Conservation (phyloP, 2,329 filamentous ascomycete genomes). For the Aspergillus caelatus region DNA sequence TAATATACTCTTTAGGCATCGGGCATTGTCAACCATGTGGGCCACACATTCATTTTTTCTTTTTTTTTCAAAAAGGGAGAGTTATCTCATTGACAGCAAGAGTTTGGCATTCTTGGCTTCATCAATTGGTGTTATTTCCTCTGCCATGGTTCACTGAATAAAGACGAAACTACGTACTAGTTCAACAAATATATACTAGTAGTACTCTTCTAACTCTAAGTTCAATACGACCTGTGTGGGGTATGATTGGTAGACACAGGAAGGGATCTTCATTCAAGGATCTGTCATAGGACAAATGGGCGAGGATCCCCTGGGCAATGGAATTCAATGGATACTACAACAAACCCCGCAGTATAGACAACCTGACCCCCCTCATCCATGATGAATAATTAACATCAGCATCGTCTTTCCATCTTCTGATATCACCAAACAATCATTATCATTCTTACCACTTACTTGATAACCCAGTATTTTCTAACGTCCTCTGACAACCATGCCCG, state of each 20-base stretch:
- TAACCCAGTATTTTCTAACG: background rate
- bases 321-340: background rate
- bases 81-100: background rate
- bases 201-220: background rate
- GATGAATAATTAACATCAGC: background rate
- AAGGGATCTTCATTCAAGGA: background rate
- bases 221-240: background rate
- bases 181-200: no score
- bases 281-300: background rate
- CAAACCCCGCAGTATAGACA: constrained; percentile 6
- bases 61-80: background rate
- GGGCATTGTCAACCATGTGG: background rate
- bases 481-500: constrained; percentile 1
- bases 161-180: no score
- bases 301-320: background rate
- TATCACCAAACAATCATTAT: background rate
- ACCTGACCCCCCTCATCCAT: background rate
- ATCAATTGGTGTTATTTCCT: no score
- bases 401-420: background rate
- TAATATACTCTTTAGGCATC: background rate
- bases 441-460: background rate
- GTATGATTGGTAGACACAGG: background rate
- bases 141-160: no score
- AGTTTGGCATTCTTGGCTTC: background rate
- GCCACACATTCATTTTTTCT: background rate